These are phyloP conservation scores for Lentinula raphanica DNA, from an alignment of 768 basidiomycete species.

Conservation along the genomic window DNA sequence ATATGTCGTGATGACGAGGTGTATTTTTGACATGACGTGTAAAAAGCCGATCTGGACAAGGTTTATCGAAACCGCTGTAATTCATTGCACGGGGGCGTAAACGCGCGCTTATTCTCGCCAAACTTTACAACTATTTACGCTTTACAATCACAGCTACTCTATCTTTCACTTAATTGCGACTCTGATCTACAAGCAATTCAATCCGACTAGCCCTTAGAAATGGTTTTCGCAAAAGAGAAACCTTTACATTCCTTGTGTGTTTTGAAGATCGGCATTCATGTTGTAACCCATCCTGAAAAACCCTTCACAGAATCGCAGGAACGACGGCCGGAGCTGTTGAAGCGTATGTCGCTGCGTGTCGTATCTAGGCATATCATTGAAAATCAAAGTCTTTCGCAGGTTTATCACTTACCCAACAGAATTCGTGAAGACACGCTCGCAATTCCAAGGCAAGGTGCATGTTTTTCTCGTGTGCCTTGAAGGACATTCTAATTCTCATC, in stretches of 20 bases:
- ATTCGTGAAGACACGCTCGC: slow-evolving; percentile 89
- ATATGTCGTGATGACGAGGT: too few species aligned
- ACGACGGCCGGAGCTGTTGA: slow-evolving; percentile 90
- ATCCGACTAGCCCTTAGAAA: slow-evolving; percentile 14
- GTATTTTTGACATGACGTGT: too few species aligned
- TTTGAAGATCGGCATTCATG: background rate
- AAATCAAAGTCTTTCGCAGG: slow-evolving; percentile 19
- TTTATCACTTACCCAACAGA: slow-evolving; percentile 88
- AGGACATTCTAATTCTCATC: background rate
- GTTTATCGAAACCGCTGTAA: too few species aligned
- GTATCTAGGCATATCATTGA: background rate
- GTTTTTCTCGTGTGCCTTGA: too few species aligned
- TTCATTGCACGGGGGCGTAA: too few species aligned
- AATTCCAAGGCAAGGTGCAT: slow-evolving; percentile 23
- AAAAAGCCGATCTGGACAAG: too few species aligned
- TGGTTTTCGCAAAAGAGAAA: slow-evolving; percentile 67
- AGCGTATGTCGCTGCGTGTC: slow-evolving; percentile 51
- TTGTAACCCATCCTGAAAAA: background rate
- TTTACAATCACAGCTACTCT: too few species aligned
- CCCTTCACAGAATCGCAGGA: slow-evolving; percentile 59
- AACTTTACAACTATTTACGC: too few species aligned
- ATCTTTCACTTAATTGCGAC: too few species aligned
- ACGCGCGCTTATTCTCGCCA: too few species aligned
- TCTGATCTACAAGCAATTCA: background rate
- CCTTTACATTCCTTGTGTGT: slow-evolving; percentile 70